A percentile compares a stretch with the other conserved stretches of the same genome.
phyloP scores from a whole-genome alignment of 768 basidiomycete genomes.

The Tulasnella sp. region DNA sequence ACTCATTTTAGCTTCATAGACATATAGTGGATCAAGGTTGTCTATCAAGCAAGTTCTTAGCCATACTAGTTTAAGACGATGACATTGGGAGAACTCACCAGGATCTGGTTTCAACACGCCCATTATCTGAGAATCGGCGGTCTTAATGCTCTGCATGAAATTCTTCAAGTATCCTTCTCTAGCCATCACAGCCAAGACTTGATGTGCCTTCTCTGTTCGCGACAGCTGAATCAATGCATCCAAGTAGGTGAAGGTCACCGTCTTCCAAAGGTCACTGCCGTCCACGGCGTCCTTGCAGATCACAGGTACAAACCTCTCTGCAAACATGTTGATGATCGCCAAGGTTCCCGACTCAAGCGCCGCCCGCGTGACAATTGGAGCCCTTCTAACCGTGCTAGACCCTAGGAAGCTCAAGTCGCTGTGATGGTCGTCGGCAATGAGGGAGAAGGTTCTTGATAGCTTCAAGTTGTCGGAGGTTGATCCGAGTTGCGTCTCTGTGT shows the following conservation, averaged over 20 bases:
- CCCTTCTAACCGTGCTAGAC: not conserved
- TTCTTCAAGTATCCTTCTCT: constrained; percentile 69
- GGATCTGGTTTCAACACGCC: constrained; percentile 81
- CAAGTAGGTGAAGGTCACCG: constrained; percentile 83
- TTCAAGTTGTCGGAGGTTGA: not conserved
- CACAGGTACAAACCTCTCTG: constrained; percentile 62
- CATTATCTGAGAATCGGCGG: constrained; percentile 63
- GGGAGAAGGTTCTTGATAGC: constrained; percentile 1
- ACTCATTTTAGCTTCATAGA: constrained; percentile 92
- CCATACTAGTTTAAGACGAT: not conserved
- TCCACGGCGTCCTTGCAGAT: constrained; percentile 88
- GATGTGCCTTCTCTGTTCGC: constrained; percentile 55
- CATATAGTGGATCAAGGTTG: constrained; percentile 81
- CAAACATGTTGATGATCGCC: constrained; percentile 49
- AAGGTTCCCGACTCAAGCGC: constrained; percentile 54
- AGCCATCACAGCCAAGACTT: constrained; percentile 46
- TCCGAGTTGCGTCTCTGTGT: not conserved
- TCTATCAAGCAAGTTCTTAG: constrained; percentile 36
- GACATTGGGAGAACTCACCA: constrained; percentile 40
- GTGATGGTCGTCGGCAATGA: constrained; percentile 7
- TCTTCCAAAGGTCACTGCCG: constrained; percentile 94
- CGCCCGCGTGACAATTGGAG: constrained; percentile 21
- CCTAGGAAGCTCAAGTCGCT: not conserved
- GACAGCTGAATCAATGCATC: constrained; percentile 71
- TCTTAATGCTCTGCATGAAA: constrained; percentile 77